phyloP scores from a whole-genome alignment of 2,329 filamentous ascomycete species.

The Aspergillus sp. region DNA sequence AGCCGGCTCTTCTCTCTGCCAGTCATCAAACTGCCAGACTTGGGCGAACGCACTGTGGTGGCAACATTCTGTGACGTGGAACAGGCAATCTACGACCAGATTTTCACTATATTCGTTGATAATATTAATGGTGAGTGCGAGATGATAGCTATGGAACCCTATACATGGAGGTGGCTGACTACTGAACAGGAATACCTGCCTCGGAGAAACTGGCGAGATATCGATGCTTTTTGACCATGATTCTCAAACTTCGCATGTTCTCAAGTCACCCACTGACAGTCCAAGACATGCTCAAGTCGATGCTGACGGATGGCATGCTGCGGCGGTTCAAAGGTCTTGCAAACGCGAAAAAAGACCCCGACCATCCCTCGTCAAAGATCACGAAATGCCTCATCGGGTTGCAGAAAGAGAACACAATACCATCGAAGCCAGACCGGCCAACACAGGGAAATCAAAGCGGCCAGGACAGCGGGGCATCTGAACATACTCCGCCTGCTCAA shows the following conservation, averaged over 20 bases:
- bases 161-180: background rate
- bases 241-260: conserved; percentile 44
- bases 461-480: too few species aligned
- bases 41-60: conserved; percentile 34
- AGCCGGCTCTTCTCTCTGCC: conserved; percentile 45
- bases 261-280: conserved; percentile 41
- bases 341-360: conserved; percentile 11
- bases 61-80: conserved; percentile 46
- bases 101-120: conserved; percentile 34
- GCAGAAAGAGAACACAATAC: background rate
- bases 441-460: too few species aligned
- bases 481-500: too few species aligned
- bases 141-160: background rate
- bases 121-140: conserved; percentile 14
- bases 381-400: conserved; percentile 17
- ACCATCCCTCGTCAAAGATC: conserved; percentile 11
- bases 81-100: conserved; percentile 44
- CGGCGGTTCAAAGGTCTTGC: conserved; percentile 32
- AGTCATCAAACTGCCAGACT: conserved; percentile 45
- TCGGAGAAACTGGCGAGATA: conserved; percentile 17
- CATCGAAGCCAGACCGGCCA: background rate
- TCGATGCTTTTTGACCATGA: conserved; percentile 37
- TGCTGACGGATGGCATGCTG: conserved; percentile 39
- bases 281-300: conserved; percentile 36
- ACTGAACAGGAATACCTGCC: conserved; percentile 1